Evolutionary conservation across 768 basidiomycete species (phyloP).

Genomic region (Pholiota conissans): DNA sequence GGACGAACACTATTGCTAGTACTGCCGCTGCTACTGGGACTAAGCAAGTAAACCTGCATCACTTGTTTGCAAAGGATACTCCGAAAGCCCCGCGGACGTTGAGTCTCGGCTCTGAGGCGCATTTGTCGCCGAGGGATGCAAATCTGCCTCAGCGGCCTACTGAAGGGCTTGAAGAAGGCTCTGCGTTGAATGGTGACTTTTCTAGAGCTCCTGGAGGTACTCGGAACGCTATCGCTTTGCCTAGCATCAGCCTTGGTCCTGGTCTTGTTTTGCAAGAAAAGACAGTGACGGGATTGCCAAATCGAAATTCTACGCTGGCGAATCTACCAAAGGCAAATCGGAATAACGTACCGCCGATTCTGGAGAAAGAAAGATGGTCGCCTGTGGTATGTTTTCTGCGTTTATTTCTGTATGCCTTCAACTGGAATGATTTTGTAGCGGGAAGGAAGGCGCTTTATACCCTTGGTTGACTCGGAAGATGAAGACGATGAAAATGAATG

Average conservation of each 20-base stretch:
- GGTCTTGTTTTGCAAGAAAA: neutral
- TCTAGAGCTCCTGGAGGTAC: neutral
- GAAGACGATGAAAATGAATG: slow-evolving; percentile 27
- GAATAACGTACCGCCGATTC: neutral
- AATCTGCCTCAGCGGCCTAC: neutral
- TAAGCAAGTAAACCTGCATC: neutral
- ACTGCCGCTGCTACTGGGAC: neutral
- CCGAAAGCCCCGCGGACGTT: neutral
- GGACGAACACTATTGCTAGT: neutral
- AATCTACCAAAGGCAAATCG: neutral
- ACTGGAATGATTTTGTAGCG: slow-evolving; percentile 24
- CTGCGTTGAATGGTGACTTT: neutral
- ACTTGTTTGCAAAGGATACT: neutral
- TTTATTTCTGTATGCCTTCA: neutral
- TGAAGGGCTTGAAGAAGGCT: neutral
- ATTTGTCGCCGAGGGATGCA: neutral
- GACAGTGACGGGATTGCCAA: neutral
- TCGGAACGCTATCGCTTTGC: neutral
- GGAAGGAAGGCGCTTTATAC: slow-evolving; percentile 49
- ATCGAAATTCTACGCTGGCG: neutral
- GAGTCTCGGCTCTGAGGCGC: neutral
- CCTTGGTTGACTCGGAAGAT: slow-evolving; percentile 47
- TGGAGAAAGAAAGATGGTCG: slow-evolving; percentile 24
- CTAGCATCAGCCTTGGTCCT: neutral
- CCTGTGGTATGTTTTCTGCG: slow-evolving; percentile 22